phyloP scores from a whole-genome alignment of 257 asterid species.

The Solanum microdontum region DNA sequence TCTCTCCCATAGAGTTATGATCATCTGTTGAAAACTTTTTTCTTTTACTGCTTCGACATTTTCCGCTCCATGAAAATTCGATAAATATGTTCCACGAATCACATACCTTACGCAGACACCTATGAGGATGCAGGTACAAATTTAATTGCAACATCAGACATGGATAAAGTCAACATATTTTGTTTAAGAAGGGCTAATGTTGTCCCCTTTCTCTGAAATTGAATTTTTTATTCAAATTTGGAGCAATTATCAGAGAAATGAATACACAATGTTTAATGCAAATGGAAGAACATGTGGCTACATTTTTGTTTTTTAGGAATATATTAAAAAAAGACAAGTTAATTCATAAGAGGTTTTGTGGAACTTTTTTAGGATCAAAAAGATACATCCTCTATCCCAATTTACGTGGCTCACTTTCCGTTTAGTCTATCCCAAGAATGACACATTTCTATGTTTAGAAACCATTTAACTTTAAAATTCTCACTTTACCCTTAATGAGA shows the following conservation, averaged over 20 bases:
- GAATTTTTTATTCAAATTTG: not conserved
- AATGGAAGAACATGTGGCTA: not conserved
- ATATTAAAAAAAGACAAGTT: not conserved
- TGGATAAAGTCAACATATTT: not conserved
- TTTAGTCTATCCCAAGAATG: not conserved
- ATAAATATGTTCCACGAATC: conserved; percentile 56
- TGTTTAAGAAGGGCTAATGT: not conserved
- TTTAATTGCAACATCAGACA: not conserved
- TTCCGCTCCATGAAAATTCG: conserved; percentile 39
- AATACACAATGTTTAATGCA: not conserved
- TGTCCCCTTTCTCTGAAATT: not conserved
- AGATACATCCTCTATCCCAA: not conserved
- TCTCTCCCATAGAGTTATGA: conserved; percentile 8
- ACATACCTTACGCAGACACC: conserved; percentile 66
- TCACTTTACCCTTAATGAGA: not conserved
- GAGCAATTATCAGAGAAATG: not conserved
- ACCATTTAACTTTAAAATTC: not conserved
- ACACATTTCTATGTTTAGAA: not conserved
- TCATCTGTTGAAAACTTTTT: conserved; percentile 18
- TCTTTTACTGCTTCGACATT: conserved; percentile 31
- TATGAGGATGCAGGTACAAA: conserved; percentile 12
- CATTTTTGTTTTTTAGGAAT: not conserved
- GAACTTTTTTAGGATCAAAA: not conserved
- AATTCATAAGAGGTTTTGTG: not conserved
- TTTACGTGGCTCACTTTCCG: not conserved